Conservation (phyloP, 129 eudicot genomes). For the Lactuca sativa region DNA sequence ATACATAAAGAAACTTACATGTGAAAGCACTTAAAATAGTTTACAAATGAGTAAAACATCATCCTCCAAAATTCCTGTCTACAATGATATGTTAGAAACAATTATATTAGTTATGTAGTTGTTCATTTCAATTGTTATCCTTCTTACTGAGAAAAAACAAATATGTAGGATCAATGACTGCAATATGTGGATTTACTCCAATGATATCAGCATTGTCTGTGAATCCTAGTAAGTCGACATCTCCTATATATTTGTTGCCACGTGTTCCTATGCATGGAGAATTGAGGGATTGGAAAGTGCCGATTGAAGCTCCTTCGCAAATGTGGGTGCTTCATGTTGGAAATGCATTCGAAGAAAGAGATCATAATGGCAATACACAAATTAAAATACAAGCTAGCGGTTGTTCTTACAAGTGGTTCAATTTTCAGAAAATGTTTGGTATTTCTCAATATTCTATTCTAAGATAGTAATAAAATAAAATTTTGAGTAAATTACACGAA, state of each 20-base stretch:
- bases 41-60: no score
- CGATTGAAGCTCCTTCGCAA: slow-evolving; percentile 88
- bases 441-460: no score
- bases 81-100: no score
- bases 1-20: neutral
- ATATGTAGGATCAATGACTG: slow-evolving; percentile 79
- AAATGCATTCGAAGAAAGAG: slow-evolving; percentile 66
- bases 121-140: no score
- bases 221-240: slow-evolving; percentile 82
- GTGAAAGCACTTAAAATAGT: no score
- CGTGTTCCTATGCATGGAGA: slow-evolving; percentile 35
- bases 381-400: slow-evolving; percentile 81
- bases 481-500: no score
- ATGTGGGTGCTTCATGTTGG: slow-evolving; percentile 90
- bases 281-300: slow-evolving; percentile 64
- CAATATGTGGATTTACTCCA: slow-evolving; percentile 82
- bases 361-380: slow-evolving; percentile 45
- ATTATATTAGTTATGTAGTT: neutral
- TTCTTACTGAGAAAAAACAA: neutral
- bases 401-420: slow-evolving; percentile 90
- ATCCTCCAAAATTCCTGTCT: no score
- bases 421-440: slow-evolving; percentile 91
- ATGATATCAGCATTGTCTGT: slow-evolving; percentile 85
- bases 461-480: no score
- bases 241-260: slow-evolving; percentile 89